Conservation (phyloP, 129 eudicot species). For the Helianthus tuberosus region DNA sequence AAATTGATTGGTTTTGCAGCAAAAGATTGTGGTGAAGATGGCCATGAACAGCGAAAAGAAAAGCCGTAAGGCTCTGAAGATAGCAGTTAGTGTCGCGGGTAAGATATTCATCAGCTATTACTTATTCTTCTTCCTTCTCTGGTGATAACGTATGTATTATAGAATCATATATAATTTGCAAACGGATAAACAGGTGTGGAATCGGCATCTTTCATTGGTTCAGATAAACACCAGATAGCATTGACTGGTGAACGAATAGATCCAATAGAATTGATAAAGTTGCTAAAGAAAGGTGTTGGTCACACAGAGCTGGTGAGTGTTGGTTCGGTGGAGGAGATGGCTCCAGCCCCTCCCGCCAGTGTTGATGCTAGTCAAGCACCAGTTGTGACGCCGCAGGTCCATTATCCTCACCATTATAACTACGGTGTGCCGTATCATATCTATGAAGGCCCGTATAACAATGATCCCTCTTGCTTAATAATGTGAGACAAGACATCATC, state of each 20-base stretch:
- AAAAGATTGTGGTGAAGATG: conserved; percentile 27
- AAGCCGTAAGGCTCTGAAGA: conserved; percentile 23
- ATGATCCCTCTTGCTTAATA: no score
- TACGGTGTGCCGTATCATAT: no score
- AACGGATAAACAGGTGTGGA: conserved; percentile 27
- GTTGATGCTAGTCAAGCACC: no score
- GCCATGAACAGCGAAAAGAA: conserved; percentile 9
- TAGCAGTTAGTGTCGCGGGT: conserved; percentile 25
- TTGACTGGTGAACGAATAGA: conserved; percentile 43
- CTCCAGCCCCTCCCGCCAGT: not conserved
- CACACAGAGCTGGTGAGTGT: conserved; percentile 27
- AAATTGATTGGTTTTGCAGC: conserved; percentile 6
- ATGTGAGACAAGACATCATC: no score
- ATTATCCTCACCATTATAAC: no score
- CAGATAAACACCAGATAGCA: conserved; percentile 33
- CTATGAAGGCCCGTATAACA: no score
- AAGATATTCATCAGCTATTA: not conserved
- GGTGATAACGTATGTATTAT: no score
- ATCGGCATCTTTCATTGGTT: conserved; percentile 20
- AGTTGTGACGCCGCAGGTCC: no score
- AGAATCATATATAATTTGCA: no score
- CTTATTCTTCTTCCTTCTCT: no score
- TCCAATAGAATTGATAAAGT: conserved; percentile 10
- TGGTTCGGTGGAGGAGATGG: conserved; percentile 26
- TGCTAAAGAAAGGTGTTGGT: conserved; percentile 27